Evolutionary conservation across 2,329 filamentous ascomycete genomes (phyloP), one percentile per base, ranked within the genome.

Genomic region (Epichloe sylvatica): DNA sequence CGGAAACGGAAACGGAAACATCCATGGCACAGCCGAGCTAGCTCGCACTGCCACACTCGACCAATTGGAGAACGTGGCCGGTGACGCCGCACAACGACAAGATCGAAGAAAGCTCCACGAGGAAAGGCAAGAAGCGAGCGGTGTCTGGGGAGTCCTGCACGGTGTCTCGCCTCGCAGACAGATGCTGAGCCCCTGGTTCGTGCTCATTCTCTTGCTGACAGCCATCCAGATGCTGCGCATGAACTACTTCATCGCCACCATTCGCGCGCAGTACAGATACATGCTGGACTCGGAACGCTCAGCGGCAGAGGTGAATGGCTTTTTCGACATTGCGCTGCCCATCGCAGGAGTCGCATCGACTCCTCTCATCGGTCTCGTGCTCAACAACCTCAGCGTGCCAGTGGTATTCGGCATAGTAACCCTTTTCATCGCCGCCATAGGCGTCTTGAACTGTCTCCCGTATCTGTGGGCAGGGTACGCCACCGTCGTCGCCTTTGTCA

Each of bases 91-190:
- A 15, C 33, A 35, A 1, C 42, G 42, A 11, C 19, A 45, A 15
- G 42, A 45, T 11, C 21, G 42, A n/a, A 25, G 34, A 15, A 36
- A 6, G 23, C 65, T 65, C 13, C 71, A 77, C 39, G 63, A 64
- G 34, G 56, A 58, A 55, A 77, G 78, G 49, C 77, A 79, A 44
- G 65, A 70, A 23, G 68, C 67, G 1, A 78, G 75, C 15, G 81
- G 81, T 4, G 78, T 86, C 21, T 86, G 81, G 79, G 83, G 83
- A 13, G 78, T 78, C 2, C 67, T 87, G 49, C 84, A 87, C 57
- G 80, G 79, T 17, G 69, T 71, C 46, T 73, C 80, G 3, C 80
- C 81, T 0, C 60, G 71, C 4, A 63, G 76, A 53, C 83, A 87
- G 62, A 82, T 86, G 60, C 63, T 65, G 37, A 80, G 77, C 2